A percentile compares a stretch with the other conserved stretches of the same genome.
Conservation (phyloP, 371 early-diverging fungal genomes). For the Circinella minor region DNA sequence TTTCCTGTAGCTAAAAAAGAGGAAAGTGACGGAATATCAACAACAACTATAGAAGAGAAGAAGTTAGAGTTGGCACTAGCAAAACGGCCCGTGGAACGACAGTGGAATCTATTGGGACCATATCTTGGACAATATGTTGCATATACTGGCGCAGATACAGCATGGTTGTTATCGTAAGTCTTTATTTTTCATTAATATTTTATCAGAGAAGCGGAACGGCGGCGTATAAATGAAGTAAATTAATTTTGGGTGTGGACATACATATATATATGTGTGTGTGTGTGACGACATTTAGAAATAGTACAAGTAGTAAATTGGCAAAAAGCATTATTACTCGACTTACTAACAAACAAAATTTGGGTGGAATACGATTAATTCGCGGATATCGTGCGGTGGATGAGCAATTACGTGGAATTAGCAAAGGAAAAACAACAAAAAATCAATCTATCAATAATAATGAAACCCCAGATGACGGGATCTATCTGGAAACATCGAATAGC, state of each 20-base stretch:
- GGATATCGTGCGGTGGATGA: constrained; percentile 77
- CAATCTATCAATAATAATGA: background rate
- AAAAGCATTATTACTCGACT: constrained; percentile 73
- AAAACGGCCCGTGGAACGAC: constrained; percentile 49
- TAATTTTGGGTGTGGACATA: too few species aligned
- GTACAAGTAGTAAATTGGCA: constrained; percentile 66
- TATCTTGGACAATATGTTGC: constrained; percentile 78
- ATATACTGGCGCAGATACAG: constrained; percentile 65
- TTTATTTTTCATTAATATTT: background rate
- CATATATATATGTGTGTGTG: too few species aligned
- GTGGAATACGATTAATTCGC: constrained; percentile 74
- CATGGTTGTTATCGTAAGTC: constrained; percentile 70
- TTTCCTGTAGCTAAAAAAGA: constrained; percentile 23
- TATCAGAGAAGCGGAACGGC: too few species aligned
- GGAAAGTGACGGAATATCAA: constrained; percentile 14
- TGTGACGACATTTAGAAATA: constrained; percentile 27
- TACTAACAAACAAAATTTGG: constrained; percentile 65
- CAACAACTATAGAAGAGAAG: constrained; percentile 39
- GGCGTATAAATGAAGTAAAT: too few species aligned
- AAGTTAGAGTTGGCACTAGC: constrained; percentile 36
- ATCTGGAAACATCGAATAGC: constrained; percentile 52
- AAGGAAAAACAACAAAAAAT: background rate
- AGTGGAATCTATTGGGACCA: constrained; percentile 77
- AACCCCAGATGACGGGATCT: constrained; percentile 21
- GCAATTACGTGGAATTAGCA: constrained; percentile 20